Conservation (phyloP, 495 filamentous ascomycete species). For the Penicillium waksmanii region DNA sequence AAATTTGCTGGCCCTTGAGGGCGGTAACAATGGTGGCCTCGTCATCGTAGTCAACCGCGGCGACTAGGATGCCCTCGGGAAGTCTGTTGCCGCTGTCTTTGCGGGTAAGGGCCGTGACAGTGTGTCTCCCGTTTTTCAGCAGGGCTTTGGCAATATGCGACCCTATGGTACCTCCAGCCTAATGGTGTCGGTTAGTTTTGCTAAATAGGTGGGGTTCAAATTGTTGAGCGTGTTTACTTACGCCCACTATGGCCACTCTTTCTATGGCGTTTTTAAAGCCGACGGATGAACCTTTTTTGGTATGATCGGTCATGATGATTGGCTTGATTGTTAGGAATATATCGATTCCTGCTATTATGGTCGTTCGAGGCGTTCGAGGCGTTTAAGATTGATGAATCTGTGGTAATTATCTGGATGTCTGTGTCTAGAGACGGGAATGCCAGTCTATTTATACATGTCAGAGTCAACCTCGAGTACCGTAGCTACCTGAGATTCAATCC, state of each 20-base stretch:
- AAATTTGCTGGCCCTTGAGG: slow-evolving; percentile 56
- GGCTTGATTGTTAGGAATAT: no score
- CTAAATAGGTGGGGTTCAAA: slow-evolving; percentile 2
- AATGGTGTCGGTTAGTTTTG: slow-evolving; percentile 16
- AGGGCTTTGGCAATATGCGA: slow-evolving; percentile 53
- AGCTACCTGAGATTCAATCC: no score
- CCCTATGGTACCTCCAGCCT: slow-evolving; percentile 67
- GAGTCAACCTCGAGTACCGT: no score
- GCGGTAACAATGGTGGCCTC: slow-evolving; percentile 48
- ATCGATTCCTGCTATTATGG: no score
- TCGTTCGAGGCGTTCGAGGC: no score
- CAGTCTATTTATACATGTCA: no score
- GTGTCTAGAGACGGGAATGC: no score
- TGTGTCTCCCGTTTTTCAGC: slow-evolving; percentile 55
- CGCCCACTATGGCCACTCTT: slow-evolving; percentile 54
- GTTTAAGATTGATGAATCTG: no score
- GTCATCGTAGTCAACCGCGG: slow-evolving; percentile 53
- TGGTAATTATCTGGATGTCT: no score
- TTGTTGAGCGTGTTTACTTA: slow-evolving; percentile 26
- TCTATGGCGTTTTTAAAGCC: slow-evolving; percentile 49
- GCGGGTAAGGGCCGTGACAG: slow-evolving; percentile 59
- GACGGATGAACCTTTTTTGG: slow-evolving; percentile 38
- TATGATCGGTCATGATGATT: slow-evolving; percentile 18
- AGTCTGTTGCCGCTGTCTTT: slow-evolving; percentile 44
- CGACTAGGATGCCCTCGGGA: slow-evolving; percentile 48